Base-by-base conservation (phyloP, 164 flowering plant genomes). In the Dillenia suffruticosa region DNA sequence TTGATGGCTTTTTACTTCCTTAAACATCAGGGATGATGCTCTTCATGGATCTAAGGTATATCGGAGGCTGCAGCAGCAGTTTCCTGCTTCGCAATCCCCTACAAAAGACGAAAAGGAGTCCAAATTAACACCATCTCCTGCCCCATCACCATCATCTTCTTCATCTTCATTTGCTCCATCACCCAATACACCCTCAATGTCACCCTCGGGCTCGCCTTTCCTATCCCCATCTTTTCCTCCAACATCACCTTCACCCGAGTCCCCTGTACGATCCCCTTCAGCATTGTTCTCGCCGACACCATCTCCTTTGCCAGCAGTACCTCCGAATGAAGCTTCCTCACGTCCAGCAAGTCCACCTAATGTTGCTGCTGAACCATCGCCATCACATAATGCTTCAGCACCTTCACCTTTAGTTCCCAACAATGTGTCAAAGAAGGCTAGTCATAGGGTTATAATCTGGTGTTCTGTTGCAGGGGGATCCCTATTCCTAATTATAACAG, bases 391-490 rank as follows among this genome's bases (percentile, higher is more conserved):
- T 40, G 19, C 40, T 46, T 63, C 62, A 51, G 9, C 11, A 12
- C 74, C 71, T 69, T 58, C 76, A 26, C 65, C 77, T 64, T 58
- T 64, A 50, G 51, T 62, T 57, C 76, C 76, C 22, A 59, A 57
- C 62, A 32, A 19, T 44, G 9, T 3, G 58, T 45, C 12, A 9
- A 60, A 57, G 26, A 46, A 12, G 15, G 32, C 24, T 55, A 68
- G 63, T 59, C 58, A 26, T 10, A 54, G 9, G 9, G 55, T 49
- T 65, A 24, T 73, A 14, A 57, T 63, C 54, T 56, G 51, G 66
- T 68, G 65, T 24, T 73, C 68, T 48, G 59, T 55, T 14, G 7
- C 65, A 32, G 83, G 79, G 13, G 81, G 75, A 24, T 58, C 64
- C 40, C 10, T 67, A 11, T 10, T 82, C 40, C 10, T 77, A n/a